Conservation (phyloP, 2,329 filamentous ascomycete genomes). For the Penicillium sumatraense region DNA sequence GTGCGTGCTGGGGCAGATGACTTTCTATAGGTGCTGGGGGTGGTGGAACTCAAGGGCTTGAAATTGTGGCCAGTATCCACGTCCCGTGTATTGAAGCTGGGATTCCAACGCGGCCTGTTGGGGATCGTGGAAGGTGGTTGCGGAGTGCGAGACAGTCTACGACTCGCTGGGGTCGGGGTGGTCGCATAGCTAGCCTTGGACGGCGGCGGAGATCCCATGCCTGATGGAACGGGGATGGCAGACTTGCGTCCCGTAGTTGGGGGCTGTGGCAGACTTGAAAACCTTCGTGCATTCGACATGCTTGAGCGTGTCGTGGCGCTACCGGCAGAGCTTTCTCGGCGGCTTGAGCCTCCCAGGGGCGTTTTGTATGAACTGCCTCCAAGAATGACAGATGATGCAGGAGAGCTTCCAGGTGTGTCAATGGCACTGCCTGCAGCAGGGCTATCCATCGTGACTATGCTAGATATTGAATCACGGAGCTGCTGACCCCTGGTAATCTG, state of each 20-base stretch:
- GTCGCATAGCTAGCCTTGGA: constrained; percentile 50
- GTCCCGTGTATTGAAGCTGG: constrained; percentile 66
- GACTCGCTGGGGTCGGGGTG: constrained; percentile 56
- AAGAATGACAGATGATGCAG: constrained; percentile 67
- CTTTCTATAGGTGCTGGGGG: constrained; percentile 59
- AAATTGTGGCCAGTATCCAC: constrained; percentile 72
- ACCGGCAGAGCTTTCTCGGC: constrained; percentile 52
- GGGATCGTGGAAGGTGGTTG: constrained; percentile 48
- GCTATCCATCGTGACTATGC: constrained; percentile 81
- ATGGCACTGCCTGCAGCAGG: constrained; percentile 71
- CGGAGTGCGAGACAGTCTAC: constrained; percentile 47
- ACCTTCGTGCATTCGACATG: constrained; percentile 48
- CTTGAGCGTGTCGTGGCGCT: constrained; percentile 45
- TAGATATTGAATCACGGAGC: constrained; percentile 89
- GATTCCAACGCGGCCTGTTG: constrained; percentile 74
- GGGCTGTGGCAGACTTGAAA: constrained; percentile 53
- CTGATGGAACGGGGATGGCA: constrained; percentile 40
- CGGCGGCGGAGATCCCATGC: constrained; percentile 39
- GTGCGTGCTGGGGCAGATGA: constrained; percentile 32
- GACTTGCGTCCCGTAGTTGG: constrained; percentile 39
- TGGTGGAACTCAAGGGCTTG: constrained; percentile 65
- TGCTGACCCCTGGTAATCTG: constrained; percentile 67
- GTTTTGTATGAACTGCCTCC: constrained; percentile 58
- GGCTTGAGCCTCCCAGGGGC: constrained; percentile 50
- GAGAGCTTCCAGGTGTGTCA: constrained; percentile 74